Base-by-base conservation (phyloP, 257 asterid genomes). In the Schizonepeta tenuifolia region DNA sequence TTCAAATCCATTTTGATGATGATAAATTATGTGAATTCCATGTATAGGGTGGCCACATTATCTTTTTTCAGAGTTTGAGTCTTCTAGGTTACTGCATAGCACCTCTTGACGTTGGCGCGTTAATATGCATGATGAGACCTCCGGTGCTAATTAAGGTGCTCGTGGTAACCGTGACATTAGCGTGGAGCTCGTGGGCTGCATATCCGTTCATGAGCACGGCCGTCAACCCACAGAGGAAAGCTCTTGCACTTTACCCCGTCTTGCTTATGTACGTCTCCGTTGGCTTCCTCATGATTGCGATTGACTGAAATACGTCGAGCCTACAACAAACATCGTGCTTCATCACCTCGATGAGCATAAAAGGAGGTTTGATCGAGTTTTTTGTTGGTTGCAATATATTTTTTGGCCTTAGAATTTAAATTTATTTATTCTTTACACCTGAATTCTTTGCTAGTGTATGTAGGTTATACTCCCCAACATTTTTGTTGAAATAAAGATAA, bases 111-210 rank as follows among this genome's bases (percentile, higher is more conserved):
- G 38, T 91, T 10, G 97, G 97, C 4, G 96, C 99, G 56, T 47
- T 91, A 40, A 79, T 94, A 60, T 89, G 95, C 86, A 84, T 94
- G 96, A 33, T 91, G 69, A 77, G 77, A 28, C 89, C 80, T 67
- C 84, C 83, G 64, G 92, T 89, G 38, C 81, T 89, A 6, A 44
- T 89, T n/a, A 94, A 94, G 86, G 38, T 87, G 62, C 85, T 82
- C 2, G 89, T 89, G 76, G 99, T 89, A 0, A 77, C 81, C n/a
- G 86, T 91, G 67, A 81, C 97, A 20, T 47, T 94, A 71, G 89
- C 90, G 7, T 94, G 96, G 99, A 91, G 97, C 82, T 86, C 96
- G 10, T 94, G 97, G 99, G 97, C 97, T 47, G 99, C 99, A 40
- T 94, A 94, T 80, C 99, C 97, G 5, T 91, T 94, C 89, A 91